These are phyloP conservation scores for Poa pratensis DNA, from an alignment of 176 grass and related monocot species.

Conservation along the genomic window DNA sequence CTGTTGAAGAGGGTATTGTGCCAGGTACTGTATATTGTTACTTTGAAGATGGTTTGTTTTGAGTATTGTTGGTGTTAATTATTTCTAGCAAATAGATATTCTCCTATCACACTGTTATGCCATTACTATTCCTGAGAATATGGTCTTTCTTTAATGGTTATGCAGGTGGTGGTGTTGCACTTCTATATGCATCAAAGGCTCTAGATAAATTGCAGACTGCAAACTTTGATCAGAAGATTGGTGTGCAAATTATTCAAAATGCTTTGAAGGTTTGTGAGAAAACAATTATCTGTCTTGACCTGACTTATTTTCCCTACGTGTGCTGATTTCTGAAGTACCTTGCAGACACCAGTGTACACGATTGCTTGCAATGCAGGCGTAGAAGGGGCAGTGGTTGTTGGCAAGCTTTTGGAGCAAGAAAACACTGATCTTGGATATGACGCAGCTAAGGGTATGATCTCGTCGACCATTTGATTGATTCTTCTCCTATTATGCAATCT, in stretches of 20 bases:
- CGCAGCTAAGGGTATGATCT: constrained; percentile 78
- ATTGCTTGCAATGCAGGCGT: constrained; percentile 97
- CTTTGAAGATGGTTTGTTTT: neutral
- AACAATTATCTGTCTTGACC: neutral
- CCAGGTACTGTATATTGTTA: constrained; percentile 53
- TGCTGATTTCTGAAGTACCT: constrained; percentile 30
- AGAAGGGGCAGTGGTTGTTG: constrained; percentile 92
- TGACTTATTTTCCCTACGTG: neutral
- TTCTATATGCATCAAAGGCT: constrained; percentile 97
- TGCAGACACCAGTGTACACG: constrained; percentile 86
- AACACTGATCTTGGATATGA: constrained; percentile 92
- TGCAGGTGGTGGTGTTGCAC: constrained; percentile 91
- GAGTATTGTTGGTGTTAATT: neutral
- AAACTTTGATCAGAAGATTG: constrained; percentile 99
- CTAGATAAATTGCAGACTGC: constrained; percentile 81
- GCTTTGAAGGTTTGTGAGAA: constrained; percentile 74
- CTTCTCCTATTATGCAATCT: neutral
- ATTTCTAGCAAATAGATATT: neutral
- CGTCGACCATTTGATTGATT: neutral
- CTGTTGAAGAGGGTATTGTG: constrained; percentile 97
- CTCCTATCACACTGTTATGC: neutral
- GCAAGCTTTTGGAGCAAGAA: constrained; percentile 97
- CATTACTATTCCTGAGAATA: neutral
- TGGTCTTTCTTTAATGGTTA: constrained; percentile 25
- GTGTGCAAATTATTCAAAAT: constrained; percentile 99